phyloP scores from a whole-genome alignment of 2,329 filamentous ascomycete species.

The Thielaviopsis punctulata region DNA sequence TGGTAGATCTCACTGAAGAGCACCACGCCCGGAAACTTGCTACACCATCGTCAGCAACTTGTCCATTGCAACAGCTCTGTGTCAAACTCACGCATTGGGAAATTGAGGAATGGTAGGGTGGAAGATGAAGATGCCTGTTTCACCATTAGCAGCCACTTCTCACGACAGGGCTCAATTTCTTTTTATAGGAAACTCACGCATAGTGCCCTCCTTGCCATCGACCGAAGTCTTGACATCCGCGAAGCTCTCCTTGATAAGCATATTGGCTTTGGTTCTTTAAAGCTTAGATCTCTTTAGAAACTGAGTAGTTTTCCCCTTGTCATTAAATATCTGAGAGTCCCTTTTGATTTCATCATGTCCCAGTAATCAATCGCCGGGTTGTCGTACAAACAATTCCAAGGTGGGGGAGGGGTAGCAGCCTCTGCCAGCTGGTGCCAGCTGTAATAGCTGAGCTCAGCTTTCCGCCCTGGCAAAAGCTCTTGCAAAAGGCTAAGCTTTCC shows the following conservation, averaged over 20 bases:
- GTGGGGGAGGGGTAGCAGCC: background rate
- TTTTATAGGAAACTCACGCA: constrained; percentile 30
- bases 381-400: background rate
- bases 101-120: constrained; percentile 74
- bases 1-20: constrained; percentile 94
- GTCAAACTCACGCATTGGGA: constrained; percentile 55
- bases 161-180: too few relatives aligned
- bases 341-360: too few relatives aligned
- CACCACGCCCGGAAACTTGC: constrained; percentile 66
- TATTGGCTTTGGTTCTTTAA: too few relatives aligned
- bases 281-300: too few relatives aligned
- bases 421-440: background rate
- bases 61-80: background rate
- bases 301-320: too few relatives aligned
- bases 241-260: constrained; percentile 38
- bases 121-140: constrained; percentile 68
- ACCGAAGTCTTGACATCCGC: constrained; percentile 32
- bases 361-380: too few relatives aligned
- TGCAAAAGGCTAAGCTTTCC: too few relatives aligned
- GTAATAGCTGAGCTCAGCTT: too few relatives aligned
- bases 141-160: too few relatives aligned
- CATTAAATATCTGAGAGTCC: too few relatives aligned
- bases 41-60: constrained; percentile 15
- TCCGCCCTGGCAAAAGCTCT: too few relatives aligned
- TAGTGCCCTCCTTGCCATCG: constrained; percentile 35